Percentiles rank a stretch among this genome's conserved stretches.
Conservation (phyloP, 2,329 filamentous ascomycete genomes). For the Sporothrix globosa region DNA sequence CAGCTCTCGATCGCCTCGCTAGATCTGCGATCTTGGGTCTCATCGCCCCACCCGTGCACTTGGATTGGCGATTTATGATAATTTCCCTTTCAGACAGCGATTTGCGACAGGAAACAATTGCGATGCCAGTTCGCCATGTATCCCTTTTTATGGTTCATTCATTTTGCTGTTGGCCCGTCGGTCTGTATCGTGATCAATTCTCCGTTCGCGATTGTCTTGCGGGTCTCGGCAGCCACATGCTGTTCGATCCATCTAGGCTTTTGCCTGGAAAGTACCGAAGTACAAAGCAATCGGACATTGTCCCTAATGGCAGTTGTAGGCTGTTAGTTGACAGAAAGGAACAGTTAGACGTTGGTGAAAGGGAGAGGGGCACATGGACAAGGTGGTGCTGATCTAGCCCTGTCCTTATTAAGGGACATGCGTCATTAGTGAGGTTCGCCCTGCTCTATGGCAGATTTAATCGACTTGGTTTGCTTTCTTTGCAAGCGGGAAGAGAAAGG, state of each 20-base stretch:
- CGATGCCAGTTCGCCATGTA: background rate
- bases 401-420: constrained; percentile 11
- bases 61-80: background rate
- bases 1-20: background rate
- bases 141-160: background rate
- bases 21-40: constrained; percentile 7
- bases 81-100: background rate
- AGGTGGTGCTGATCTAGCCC: background rate
- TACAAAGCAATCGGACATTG: background rate
- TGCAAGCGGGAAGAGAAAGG: no score
- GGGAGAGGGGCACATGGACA: background rate
- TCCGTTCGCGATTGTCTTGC: background rate
- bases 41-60: background rate
- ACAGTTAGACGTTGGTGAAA: background rate
- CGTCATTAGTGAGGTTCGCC: constrained; percentile 10
- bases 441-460: background rate
- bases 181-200: background rate
- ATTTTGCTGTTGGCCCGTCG: background rate
- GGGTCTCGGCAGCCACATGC: background rate
- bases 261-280: background rate
- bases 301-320: background rate
- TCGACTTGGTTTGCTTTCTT: background rate
- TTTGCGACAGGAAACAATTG: background rate
- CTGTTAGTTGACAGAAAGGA: background rate
- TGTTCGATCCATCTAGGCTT: background rate